phyloP scores from a whole-genome alignment of 257 asterid genomes.

The Petunia secreta region DNA sequence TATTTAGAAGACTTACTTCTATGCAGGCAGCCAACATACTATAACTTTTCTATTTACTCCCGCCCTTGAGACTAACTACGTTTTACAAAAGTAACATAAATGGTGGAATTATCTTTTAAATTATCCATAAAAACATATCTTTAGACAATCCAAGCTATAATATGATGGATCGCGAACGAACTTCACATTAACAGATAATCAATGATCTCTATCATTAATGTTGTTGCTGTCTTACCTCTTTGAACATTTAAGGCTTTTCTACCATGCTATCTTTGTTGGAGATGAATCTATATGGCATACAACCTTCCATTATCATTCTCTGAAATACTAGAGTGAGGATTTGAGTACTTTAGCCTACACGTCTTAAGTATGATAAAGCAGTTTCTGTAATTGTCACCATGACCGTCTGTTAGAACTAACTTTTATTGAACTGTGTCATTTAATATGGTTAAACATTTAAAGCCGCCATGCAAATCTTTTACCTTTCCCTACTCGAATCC shows the following conservation, averaged over 20 bases:
- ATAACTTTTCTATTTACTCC: too few relatives aligned
- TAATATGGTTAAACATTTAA: neutral
- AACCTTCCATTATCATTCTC: neutral
- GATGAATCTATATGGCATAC: neutral
- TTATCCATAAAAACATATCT: too few relatives aligned
- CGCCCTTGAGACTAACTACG: too few relatives aligned
- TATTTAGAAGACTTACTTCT: too few relatives aligned
- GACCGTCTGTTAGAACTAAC: neutral
- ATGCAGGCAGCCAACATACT: too few relatives aligned
- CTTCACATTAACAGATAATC: too few relatives aligned
- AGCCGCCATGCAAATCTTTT: neutral
- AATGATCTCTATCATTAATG: too few relatives aligned
- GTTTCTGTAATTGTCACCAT: neutral
- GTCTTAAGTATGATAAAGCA: neutral
- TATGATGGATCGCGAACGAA: too few relatives aligned
- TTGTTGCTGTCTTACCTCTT: too few relatives aligned
- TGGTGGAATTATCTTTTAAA: too few relatives aligned
- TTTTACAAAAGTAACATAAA: too few relatives aligned
- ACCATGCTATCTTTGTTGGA: neutral
- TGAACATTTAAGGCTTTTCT: neutral
- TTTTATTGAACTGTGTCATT: neutral
- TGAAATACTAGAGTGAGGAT: neutral
- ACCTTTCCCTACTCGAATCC: neutral
- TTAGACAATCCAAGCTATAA: too few relatives aligned
- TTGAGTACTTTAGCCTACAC: neutral